Evolutionary conservation across 768 basidiomycete species (phyloP), one percentile per base, ranked within the genome.

Genomic region (Leccinum subgranulosum): DNA sequence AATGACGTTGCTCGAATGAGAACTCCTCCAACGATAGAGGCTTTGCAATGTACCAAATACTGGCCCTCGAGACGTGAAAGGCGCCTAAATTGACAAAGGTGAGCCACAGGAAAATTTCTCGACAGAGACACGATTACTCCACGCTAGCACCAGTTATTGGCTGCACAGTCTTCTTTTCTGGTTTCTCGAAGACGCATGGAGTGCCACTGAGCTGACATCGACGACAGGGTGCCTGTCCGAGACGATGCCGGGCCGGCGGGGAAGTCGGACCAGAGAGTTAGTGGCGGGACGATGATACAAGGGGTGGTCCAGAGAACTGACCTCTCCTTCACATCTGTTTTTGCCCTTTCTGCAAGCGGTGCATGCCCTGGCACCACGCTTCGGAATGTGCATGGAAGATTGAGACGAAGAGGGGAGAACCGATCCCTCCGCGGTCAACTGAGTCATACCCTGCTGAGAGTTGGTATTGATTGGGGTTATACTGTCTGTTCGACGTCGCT

Each of bases 251-350:
- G 86, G 83, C 84, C 87, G 87, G 87, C 76, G 70, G 82, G 83
- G 71, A 76, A 77, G 78, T 76, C 85, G 88, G 87, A 75, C 84
- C 85, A 79, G 78, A 79, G 76, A 84, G 81, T 69, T 48, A 64
- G 56, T 69, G 73, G 66, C 71, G 76, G 79, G 78, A 76, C 73
- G 79, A 76, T 31, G 72, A 65, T 62, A 60, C 60, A 64, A 71
- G 70, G 70, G 66, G 64, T 66, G 70, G 59, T 62, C 58, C 51
- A 70, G 43, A 55, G 57, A 61, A 64, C 82, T 70, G 68, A 91
- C 91, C 83, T 92, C 92, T 74, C 92, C 91, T 77, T 94, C 92
- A 70, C 92, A 94, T 72, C 92, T 80, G 78, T 94, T 94, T 79
- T 94, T 94, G 57, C 92, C 92, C 66, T 91, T 92, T 71, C 92